Conservation (phyloP, 1,284 basidiomycete species). For the Naganishia sp. region DNA sequence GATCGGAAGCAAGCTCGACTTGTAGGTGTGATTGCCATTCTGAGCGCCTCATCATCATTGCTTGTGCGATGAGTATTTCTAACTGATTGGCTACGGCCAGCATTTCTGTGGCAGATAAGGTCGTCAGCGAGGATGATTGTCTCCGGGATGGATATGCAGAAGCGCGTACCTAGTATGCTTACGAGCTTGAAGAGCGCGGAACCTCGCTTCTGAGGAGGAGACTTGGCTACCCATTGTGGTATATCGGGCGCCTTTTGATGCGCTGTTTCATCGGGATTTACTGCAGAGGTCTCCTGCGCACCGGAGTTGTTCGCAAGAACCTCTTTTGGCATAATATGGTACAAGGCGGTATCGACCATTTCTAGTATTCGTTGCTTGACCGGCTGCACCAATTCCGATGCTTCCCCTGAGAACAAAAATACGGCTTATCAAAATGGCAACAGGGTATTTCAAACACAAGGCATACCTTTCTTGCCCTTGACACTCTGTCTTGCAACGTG, state of each 20-base stretch:
- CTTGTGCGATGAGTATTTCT: constrained; percentile 26
- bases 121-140: not conserved
- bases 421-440: not conserved
- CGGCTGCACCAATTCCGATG: constrained; percentile 17
- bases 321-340: constrained; percentile 14
- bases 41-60: constrained; percentile 20
- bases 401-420: not conserved
- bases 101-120: constrained; percentile 6
- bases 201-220: not conserved
- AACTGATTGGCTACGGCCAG: constrained; percentile 23
- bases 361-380: constrained; percentile 28
- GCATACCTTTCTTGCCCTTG: constrained; percentile 25
- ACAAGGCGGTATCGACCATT: constrained; percentile 21
- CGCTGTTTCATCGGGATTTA: not conserved
- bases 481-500: constrained; percentile 25
- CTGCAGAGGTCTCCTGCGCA: not conserved
- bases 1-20: constrained; percentile 27
- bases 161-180: constrained; percentile 20
- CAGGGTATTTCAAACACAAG: not conserved
- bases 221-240: not conserved
- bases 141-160: not conserved
- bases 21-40: constrained; percentile 30
- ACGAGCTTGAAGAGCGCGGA: constrained; percentile 23
- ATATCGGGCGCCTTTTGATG: not conserved
- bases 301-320: no score